Conservation (phyloP, 2,329 filamentous ascomycete species). For the Cytospora piceae region DNA sequence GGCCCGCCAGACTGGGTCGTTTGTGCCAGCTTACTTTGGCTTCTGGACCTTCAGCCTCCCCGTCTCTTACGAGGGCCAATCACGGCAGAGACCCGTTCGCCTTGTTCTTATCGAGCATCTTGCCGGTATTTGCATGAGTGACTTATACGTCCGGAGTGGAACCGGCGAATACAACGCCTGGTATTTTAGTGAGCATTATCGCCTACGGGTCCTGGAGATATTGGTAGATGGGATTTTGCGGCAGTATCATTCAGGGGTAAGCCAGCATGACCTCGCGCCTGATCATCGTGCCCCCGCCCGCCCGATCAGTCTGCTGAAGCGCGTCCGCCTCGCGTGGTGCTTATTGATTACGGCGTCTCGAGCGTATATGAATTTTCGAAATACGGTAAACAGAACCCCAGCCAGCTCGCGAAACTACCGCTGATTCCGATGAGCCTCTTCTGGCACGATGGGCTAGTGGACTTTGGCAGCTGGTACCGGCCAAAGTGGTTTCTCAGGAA, state of each 20-base stretch:
- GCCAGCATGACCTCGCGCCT: conserved; percentile 10
- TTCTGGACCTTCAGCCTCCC: conserved; percentile 13
- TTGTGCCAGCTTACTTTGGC: conserved; percentile 11
- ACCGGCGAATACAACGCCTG: conserved; percentile 5
- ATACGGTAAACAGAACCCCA: conserved; percentile 4
- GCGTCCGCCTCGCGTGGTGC: conserved; percentile 10
- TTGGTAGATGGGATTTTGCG: conserved; percentile 7
- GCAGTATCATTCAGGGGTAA: neutral
- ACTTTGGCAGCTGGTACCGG: neutral
- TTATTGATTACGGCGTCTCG: conserved; percentile 6
- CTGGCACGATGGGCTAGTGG: neutral
- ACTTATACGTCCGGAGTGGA: conserved; percentile 4
- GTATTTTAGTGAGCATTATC: conserved; percentile 11
- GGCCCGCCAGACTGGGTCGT: conserved; percentile 8
- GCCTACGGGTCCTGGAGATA: conserved; percentile 2
- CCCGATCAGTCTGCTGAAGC: neutral
- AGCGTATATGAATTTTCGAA: neutral
- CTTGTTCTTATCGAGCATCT: conserved; percentile 11
- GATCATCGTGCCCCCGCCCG: conserved; percentile 12
- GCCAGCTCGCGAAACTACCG: neutral
- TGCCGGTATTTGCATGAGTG: conserved; percentile 9
- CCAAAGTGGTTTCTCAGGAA: neutral
- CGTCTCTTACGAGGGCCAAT: conserved; percentile 3
- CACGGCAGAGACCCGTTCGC: conserved; percentile 1
- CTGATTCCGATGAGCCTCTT: neutral